Evolutionary conservation across 352 stramenopile genomes (phyloP).

Genomic region (Aphanomyces astaci): DNA sequence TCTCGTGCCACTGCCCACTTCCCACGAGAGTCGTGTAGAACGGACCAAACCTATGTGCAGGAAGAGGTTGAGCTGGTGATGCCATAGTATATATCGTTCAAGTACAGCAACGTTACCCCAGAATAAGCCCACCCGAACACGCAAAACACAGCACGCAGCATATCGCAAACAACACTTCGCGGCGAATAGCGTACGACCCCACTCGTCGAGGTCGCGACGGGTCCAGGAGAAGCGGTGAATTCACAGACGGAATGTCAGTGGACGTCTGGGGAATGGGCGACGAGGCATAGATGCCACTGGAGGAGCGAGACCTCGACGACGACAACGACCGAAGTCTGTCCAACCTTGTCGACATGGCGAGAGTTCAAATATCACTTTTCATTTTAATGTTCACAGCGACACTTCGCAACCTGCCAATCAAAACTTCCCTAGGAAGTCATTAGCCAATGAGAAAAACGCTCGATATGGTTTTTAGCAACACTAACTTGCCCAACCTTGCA

Average conservation of each 20-base stretch:
- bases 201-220: background rate
- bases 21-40: slow-evolving; percentile 61
- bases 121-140: slow-evolving; percentile 55
- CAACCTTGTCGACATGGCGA: background rate
- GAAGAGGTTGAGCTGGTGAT: too few species aligned
- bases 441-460: too few species aligned
- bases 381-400: too few species aligned
- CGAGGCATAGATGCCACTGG: slow-evolving; percentile 10
- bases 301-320: background rate
- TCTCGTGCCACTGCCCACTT: slow-evolving; percentile 60
- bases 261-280: slow-evolving; percentile 20
- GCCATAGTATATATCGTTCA: background rate
- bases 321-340: background rate
- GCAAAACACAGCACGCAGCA: slow-evolving; percentile 9
- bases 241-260: background rate
- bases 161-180: slow-evolving; percentile 1
- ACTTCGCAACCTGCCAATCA: too few species aligned
- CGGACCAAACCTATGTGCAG: slow-evolving; percentile 63
- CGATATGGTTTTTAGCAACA: too few species aligned
- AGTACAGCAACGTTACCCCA: slow-evolving; percentile 30
- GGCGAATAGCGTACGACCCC: slow-evolving; percentile 10
- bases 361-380: too few species aligned
- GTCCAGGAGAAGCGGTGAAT: background rate
- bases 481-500: too few species aligned
- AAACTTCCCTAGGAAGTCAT: too few species aligned